phyloP scores from a whole-genome alignment of 1,139 yeast species.

The Saccharomyces hybrid region DNA sequence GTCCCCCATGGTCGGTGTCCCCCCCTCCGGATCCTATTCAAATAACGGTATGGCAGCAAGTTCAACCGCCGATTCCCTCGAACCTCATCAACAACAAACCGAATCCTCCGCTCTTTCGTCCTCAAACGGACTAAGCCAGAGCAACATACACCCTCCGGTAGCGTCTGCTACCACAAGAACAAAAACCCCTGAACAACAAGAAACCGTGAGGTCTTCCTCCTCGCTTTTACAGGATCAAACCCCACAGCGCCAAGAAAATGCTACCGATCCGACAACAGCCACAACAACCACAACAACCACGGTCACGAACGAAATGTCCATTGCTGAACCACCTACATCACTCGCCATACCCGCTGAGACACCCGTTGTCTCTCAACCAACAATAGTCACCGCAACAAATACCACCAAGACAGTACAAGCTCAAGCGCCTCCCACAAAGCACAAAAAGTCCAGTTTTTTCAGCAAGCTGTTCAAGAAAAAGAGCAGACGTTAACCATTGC shows the following conservation, averaged over 20 bases:
- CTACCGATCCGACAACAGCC: neutral
- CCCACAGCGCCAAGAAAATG: neutral
- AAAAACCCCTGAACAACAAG: neutral
- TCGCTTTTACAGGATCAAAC: neutral
- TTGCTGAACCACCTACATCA: neutral
- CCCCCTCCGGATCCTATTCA: slow-evolving; percentile 5
- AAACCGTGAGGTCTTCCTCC: neutral
- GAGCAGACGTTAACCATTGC: neutral
- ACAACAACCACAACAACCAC: neutral
- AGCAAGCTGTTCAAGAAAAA: neutral
- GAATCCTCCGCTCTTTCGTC: neutral
- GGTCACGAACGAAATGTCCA: neutral
- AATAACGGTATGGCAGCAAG: neutral
- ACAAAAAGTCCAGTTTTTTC: neutral
- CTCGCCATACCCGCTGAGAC: neutral
- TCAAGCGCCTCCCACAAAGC: neutral
- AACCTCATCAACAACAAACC: neutral
- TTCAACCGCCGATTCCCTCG: neutral
- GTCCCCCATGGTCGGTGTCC: slow-evolving; percentile 5
- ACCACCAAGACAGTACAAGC: neutral
- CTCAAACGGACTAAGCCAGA: neutral
- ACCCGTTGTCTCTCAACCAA: neutral
- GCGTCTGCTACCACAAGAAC: neutral
- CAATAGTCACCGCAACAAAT: neutral
- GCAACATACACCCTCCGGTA: neutral